phyloP scores from a whole-genome alignment of 2,329 filamentous ascomycete genomes.

The Colletotrichum noveboracense region DNA sequence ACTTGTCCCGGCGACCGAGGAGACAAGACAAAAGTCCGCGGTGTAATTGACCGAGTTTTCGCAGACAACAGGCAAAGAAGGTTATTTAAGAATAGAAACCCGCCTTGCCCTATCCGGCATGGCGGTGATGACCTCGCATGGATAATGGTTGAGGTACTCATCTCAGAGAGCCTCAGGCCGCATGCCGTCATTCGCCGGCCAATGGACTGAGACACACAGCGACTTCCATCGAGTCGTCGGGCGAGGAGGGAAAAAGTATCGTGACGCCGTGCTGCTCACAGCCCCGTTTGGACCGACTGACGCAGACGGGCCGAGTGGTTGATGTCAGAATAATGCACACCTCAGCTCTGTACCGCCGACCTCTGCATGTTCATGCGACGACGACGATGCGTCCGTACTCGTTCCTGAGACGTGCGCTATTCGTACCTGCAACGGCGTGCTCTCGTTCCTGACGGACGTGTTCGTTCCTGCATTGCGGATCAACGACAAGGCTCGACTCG shows the following conservation, averaged over 20 bases:
- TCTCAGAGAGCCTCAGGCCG: conserved; percentile 9
- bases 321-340: background rate
- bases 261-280: conserved; percentile 1
- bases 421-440: background rate
- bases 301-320: conserved; percentile 10
- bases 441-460: background rate
- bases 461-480: background rate
- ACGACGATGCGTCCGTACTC: background rate
- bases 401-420: background rate
- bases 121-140: conserved; percentile 5
- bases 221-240: background rate
- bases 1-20: background rate
- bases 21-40: background rate
- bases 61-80: conserved; percentile 14
- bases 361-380: background rate
- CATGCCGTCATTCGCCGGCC: background rate
- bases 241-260: background rate
- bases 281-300: conserved; percentile 1
- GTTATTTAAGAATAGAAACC: conserved; percentile 23
- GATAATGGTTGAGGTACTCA: background rate
- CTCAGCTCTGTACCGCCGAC: background rate
- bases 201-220: conserved; percentile 13
- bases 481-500: background rate
- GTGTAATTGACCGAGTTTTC: background rate
- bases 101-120: conserved; percentile 14